These are phyloP conservation scores for Ascocoryne sarcoides DNA, from an alignment of 2,329 filamentous ascomycete species.

Conservation along the genomic window DNA sequence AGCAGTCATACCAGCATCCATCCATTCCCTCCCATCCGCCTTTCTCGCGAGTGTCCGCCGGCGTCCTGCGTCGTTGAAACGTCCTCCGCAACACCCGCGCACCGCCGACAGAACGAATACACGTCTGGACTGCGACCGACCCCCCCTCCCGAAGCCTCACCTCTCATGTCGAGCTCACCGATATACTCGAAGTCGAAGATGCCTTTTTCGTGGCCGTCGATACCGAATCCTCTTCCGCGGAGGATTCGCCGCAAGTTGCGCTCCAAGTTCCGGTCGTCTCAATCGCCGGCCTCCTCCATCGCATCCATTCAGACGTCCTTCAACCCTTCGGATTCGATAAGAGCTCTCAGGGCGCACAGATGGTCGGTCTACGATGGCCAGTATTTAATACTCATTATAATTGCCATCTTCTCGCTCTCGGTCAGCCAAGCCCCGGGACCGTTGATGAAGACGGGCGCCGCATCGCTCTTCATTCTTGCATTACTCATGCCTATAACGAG, in stretches of 20 bases:
- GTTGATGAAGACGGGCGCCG: slow-evolving; percentile 64
- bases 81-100: not conserved
- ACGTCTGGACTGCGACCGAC: slow-evolving; percentile 1
- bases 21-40: slow-evolving; percentile 8
- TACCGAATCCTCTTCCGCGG: slow-evolving; percentile 50
- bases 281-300: slow-evolving; percentile 63
- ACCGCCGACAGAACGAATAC: not conserved
- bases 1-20: slow-evolving; percentile 12
- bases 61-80: not conserved
- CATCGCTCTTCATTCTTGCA: slow-evolving; percentile 58
- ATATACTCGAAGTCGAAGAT: slow-evolving; percentile 26
- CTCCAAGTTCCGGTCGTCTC: slow-evolving; percentile 58
- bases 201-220: slow-evolving; percentile 37
- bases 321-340: slow-evolving; percentile 69
- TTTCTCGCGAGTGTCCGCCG: slow-evolving; percentile 2
- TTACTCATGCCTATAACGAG: slow-evolving; percentile 75
- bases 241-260: slow-evolving; percentile 58
- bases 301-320: slow-evolving; percentile 73
- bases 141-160: slow-evolving; percentile 20
- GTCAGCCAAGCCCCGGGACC: slow-evolving; percentile 74
- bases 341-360: slow-evolving; percentile 64
- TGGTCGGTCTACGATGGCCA: slow-evolving; percentile 82
- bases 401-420: slow-evolving; percentile 75
- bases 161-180: slow-evolving; percentile 20
- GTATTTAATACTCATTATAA: slow-evolving; percentile 64